phyloP scores from a whole-genome alignment of 1,284 basidiomycete species.

The Agaricales sp. region DNA sequence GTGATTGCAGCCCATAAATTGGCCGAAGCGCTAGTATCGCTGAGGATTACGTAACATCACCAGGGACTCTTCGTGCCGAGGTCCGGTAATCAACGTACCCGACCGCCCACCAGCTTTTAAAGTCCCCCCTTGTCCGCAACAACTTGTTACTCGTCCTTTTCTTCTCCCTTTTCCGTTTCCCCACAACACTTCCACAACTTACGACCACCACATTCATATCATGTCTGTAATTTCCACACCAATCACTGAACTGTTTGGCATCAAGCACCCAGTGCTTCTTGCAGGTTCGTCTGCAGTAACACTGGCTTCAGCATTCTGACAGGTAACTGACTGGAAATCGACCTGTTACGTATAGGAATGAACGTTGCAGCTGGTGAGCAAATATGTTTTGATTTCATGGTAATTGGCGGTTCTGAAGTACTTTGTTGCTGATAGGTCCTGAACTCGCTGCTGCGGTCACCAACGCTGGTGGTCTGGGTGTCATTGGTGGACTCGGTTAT shows the following conservation, averaged over 20 bases:
- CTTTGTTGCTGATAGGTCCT: slow-evolving; percentile 35
- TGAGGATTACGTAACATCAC: too few relatives aligned
- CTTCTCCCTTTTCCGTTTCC: slow-evolving; percentile 1
- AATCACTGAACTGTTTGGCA: slow-evolving; percentile 75
- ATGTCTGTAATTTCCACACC: slow-evolving; percentile 64
- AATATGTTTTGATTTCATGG: background rate
- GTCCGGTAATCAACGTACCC: too few relatives aligned
- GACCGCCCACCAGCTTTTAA: too few relatives aligned
- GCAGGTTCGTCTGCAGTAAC: slow-evolving; percentile 47
- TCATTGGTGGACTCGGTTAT: slow-evolving; percentile 79
- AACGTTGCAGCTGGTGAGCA: slow-evolving; percentile 57
- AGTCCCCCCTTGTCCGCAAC: too few relatives aligned
- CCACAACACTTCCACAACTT: slow-evolving; percentile 1
- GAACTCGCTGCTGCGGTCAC: slow-evolving; percentile 76
- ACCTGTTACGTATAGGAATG: slow-evolving; percentile 45
- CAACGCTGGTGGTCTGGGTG: slow-evolving; percentile 61
- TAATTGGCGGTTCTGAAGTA: background rate
- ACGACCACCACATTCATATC: slow-evolving; percentile 8
- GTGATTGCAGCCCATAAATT: too few relatives aligned
- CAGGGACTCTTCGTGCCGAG: too few relatives aligned
- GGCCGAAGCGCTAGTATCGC: too few relatives aligned
- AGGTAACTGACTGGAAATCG: slow-evolving; percentile 1
- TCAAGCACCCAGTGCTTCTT: slow-evolving; percentile 82
- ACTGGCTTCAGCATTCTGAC: slow-evolving; percentile 9
- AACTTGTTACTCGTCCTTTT: too few relatives aligned